Evolutionary conservation across 352 stramenopile species (phyloP), one percentile per base, ranked within the genome.

Genomic region (Phytopythium litorale): DNA sequence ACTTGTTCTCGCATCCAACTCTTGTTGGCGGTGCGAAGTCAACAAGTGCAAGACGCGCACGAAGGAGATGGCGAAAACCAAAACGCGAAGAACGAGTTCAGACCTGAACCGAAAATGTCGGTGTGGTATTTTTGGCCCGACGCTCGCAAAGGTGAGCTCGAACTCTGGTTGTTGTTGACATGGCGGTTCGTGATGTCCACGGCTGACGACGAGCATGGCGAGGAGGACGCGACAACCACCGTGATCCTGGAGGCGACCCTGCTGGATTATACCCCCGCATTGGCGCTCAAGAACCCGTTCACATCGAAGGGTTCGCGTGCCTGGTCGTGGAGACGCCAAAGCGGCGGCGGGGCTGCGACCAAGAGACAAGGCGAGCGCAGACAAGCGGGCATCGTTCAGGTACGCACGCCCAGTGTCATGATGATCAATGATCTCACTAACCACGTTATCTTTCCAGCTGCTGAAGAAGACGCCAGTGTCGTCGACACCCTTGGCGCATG

Each of bases 211-310:
- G 46, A 48, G 25, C 32, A 56, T 38, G 45, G 56, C 1, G 11
- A 63, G 7, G 32, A 12, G 63, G 61, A 67, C 25, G 50, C 43
- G 23, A 60, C 63, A 30, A 60, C 53, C 16, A 58, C 64, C 2
- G 60, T 79, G 21, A 21, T 79, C 23, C 40, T 79, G 53, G 68
- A 79, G 45, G 68, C 71, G n/a, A 46, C 57, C 56, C 63, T 76
- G 40, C 38, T 57, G 23, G 71, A 75, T 32, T 75, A 56, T 46
- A 56, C 63, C 59, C n/a, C 48, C 62, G 16, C 56, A 12, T 21
- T 35, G 9, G 16, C 25, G 21, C 28, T 63, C 32, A 45, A 56
- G 21, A 56, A 55, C 32, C 57, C 45, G 23, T 63, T 54, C 45
- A 30, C 30, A n/a, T 18, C 11, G 4, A 63, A 55, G 16, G 16